Evolutionary conservation across 2,329 filamentous ascomycete species (phyloP), one percentile per base, ranked within the genome.

Genomic region (Daldinia sp.): DNA sequence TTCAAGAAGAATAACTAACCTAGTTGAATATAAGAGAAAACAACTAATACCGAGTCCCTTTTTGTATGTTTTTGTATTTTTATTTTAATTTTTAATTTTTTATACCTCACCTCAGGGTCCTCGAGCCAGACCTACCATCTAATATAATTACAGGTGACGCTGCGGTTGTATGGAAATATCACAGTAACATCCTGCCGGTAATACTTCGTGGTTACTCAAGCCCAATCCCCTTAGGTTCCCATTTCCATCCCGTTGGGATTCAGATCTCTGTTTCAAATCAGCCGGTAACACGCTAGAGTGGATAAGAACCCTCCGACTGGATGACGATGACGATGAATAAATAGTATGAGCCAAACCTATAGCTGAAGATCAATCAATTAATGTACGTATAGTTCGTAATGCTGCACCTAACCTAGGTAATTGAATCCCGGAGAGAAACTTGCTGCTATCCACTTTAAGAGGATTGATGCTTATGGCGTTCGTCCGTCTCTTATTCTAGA

Each of bases 401-500:
- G 29, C 11, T 32, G 11, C 6, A 6, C 11, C 6, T 32, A 7
- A 32, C 29, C 29, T 32, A 32, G 6, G 6, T 32, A 45, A 7
- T 23, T 45, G 2, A 1, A 43, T 23, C 39, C 25, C 39, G 11
- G 39, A 25, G 11, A 25, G 15, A 10, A 17, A 9, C 39, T 19
- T 43, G 17, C 9, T n/a, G n/a, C 11, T 45, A 45, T 9, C 41
- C 41, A 45, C 41, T 27, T 27, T 45, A 9, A 6, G 7, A 15
- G 13, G 7, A 15, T 48, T 21, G 27, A 3, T 27, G 15, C 27
- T 48, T 17, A 30, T 13, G 15, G 25, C 45, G 45, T 52, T n/a
- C 27, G 21, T 47, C 30, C 45, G 41, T 21, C 47, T 37, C 39
- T 52, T 27, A 11, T 54, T 34, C 23, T 53, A n/a, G 35, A 45